Percentiles rank a stretch among this genome's conserved stretches.
Evolutionary conservation across 2,329 filamentous ascomycete species (phyloP).

Genomic region (Fusarium transvaalense): DNA sequence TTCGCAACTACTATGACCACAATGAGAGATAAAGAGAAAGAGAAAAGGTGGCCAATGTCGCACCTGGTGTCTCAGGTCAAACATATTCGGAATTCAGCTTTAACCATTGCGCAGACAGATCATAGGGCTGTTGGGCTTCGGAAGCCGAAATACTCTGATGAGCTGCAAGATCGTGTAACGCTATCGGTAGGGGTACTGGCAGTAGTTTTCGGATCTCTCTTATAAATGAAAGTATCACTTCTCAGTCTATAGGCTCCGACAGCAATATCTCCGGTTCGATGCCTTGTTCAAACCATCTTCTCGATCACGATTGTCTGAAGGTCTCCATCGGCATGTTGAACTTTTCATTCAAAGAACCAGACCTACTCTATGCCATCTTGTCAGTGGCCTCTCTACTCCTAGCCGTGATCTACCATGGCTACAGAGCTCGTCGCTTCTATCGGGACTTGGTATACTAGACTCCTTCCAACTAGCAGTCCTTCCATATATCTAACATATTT

Average conservation of each 20-base stretch:
- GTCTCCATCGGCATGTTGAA: neutral
- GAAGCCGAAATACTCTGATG: neutral
- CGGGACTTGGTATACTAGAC: constrained; percentile 5
- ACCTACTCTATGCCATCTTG: neutral
- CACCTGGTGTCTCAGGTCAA: neutral
- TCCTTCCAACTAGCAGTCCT: rapidly evolving
- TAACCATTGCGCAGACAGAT: rapidly evolving
- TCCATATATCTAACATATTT: neutral
- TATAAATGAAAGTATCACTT: too few species aligned
- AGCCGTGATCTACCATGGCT: constrained; percentile 1
- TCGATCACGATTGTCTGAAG: rapidly evolving
- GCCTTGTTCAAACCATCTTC: rapidly evolving
- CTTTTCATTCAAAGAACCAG: neutral
- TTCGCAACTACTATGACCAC: neutral
- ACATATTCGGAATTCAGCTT: too few species aligned
- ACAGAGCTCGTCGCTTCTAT: constrained; percentile 25
- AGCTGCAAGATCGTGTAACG: neutral
- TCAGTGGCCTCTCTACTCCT: neutral
- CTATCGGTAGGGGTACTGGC: neutral
- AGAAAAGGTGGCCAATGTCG: neutral
- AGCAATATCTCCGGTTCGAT: too few species aligned
- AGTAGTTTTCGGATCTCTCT: too few species aligned
- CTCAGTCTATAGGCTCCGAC: neutral
- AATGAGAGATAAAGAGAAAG: neutral
- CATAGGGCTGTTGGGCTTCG: neutral